Conservation (phyloP, 805 yeast species). For the Alloascoidea africana region DNA sequence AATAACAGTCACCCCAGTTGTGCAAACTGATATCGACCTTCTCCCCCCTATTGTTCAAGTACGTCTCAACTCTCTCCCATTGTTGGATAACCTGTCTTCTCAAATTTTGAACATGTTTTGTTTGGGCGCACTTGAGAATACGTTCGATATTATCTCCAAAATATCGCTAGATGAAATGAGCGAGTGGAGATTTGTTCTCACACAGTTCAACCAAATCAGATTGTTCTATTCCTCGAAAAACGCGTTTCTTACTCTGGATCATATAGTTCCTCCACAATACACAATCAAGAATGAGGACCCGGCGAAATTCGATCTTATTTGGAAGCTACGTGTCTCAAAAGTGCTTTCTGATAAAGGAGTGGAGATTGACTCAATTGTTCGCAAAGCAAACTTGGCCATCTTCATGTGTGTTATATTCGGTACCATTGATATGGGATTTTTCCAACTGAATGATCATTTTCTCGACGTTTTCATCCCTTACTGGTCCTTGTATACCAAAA, state of each 20-base stretch:
- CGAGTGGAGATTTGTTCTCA: too few species aligned
- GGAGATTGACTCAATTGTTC: slow-evolving; percentile 32
- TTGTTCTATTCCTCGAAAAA: slow-evolving; percentile 16
- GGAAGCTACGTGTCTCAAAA: neutral
- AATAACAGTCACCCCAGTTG: neutral
- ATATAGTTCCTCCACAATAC: slow-evolving; percentile 33
- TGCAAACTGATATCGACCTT: neutral
- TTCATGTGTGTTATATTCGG: slow-evolving; percentile 82
- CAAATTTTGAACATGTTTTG: slow-evolving; percentile 46
- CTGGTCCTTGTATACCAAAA: slow-evolving; percentile 28
- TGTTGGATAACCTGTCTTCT: slow-evolving; percentile 55
- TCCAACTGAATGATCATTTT: slow-evolving; percentile 70
- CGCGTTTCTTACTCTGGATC: slow-evolving; percentile 52
- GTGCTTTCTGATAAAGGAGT: neutral
- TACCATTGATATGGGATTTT: slow-evolving; percentile 74
- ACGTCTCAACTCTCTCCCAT: slow-evolving; percentile 48
- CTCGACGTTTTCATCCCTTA: slow-evolving; percentile 78
- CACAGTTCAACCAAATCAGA: slow-evolving; percentile 1
- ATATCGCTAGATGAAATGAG: neutral
- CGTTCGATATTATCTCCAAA: neutral
- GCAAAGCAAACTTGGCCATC: slow-evolving; percentile 79
- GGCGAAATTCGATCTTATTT: neutral
- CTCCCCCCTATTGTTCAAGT: slow-evolving; percentile 32
- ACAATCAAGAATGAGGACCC: neutral
- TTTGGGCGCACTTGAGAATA: slow-evolving; percentile 24